Percentiles rank a stretch among this genome's conserved stretches.
phyloP scores from a whole-genome alignment of 805 yeast species.

The Cyberlindnera mississippiensis region DNA sequence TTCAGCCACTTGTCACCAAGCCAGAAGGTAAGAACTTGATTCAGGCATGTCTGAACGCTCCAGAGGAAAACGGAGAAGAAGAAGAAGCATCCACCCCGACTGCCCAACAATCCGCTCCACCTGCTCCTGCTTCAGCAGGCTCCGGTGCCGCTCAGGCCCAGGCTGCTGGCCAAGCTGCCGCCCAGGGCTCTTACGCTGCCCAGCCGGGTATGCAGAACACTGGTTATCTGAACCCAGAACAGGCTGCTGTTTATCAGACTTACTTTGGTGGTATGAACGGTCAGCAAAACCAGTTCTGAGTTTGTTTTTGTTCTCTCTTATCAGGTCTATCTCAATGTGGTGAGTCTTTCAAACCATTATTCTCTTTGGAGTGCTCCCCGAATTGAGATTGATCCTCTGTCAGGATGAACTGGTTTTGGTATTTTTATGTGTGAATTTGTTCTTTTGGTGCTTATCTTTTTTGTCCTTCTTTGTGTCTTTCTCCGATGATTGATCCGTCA shows the following conservation, averaged over 20 bases:
- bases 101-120: conserved; percentile 26
- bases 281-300: conserved; percentile 51
- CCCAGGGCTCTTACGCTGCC: conserved; percentile 35
- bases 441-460: too few relatives aligned
- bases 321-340: background rate
- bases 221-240: conserved; percentile 45
- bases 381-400: too few relatives aligned
- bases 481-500: too few relatives aligned
- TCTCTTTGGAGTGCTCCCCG: background rate
- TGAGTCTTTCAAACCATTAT: background rate
- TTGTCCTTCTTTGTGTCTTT: background rate
- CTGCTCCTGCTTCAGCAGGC: conserved; percentile 21
- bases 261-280: conserved; percentile 56
- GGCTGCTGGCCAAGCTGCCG: conserved; percentile 23
- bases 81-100: conserved; percentile 36
- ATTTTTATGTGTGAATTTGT: too few relatives aligned
- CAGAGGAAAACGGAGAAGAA: conserved; percentile 62
- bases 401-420: too few relatives aligned
- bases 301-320: too few relatives aligned
- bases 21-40: conserved; percentile 95
- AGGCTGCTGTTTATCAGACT: conserved; percentile 57
- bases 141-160: conserved; percentile 7
- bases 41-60: conserved; percentile 95
- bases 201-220: conserved; percentile 38
- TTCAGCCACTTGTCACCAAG: conserved; percentile 96